Evolutionary conservation across 2,329 filamentous ascomycete genomes (phyloP).

Genomic region (Xylaria hypoxylon): DNA sequence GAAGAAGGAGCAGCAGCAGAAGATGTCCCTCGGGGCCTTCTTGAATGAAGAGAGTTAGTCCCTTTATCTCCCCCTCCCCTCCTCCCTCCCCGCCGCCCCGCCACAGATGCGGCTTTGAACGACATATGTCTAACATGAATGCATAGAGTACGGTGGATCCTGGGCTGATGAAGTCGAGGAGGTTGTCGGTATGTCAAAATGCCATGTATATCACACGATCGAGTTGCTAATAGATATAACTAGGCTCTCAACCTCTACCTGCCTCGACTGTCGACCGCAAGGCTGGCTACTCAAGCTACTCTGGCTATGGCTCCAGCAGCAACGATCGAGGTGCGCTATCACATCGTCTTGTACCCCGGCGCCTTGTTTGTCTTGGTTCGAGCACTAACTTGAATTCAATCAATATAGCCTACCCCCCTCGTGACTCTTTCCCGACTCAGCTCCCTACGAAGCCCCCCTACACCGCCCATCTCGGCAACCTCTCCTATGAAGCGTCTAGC

Average conservation of each 20-base stretch:
- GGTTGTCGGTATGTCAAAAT: conserved; percentile 72
- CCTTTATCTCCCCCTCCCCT: conserved; percentile 43
- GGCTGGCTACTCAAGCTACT: conserved; percentile 45
- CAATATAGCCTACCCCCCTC: conserved; percentile 66
- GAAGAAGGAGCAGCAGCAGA: conserved; percentile 89
- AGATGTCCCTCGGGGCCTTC: conserved; percentile 98
- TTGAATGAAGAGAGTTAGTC: conserved; percentile 88
- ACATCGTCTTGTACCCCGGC: not conserved
- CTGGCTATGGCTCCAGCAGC: conserved; percentile 40
- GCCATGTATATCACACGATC: conserved; percentile 40
- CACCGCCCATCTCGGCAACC: conserved; percentile 95
- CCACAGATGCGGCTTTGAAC: conserved; percentile 34
- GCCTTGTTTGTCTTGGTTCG: not conserved
- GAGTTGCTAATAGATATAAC: conserved; percentile 33
- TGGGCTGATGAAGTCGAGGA: conserved; percentile 99
- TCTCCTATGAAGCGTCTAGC: conserved; percentile 92
- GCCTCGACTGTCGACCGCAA: conserved; percentile 50
- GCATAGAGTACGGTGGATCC: conserved; percentile 73
- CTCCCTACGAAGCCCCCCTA: conserved; percentile 93
- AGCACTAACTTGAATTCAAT: conserved; percentile 10
- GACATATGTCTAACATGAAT: conserved; percentile 44
- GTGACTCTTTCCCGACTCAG: conserved; percentile 77
- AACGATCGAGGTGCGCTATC: conserved; percentile 52
- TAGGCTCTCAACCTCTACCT: conserved; percentile 69
- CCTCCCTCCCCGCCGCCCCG: conserved; percentile 1